Conservation (phyloP, 169 alveolate species). For the Perkinsus marinus region DNA sequence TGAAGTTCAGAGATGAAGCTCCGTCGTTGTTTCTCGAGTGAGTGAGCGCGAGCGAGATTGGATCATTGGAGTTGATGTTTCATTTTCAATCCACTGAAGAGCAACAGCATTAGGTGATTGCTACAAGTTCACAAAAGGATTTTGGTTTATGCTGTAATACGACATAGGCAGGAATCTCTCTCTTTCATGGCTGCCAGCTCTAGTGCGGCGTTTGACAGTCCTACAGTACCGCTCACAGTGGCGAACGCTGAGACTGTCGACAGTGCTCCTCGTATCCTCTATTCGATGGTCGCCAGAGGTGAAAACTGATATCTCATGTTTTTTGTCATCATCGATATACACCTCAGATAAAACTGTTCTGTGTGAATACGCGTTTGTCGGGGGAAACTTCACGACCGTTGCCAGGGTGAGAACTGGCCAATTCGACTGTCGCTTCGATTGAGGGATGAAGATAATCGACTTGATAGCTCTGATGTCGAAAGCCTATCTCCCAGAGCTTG, state of each 20-base stretch:
- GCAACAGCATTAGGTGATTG: too few relatives aligned
- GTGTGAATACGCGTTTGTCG: background rate
- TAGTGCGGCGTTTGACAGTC: background rate
- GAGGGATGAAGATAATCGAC: too few relatives aligned
- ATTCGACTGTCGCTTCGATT: background rate
- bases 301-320: background rate
- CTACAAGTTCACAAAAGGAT: too few relatives aligned
- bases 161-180: too few relatives aligned
- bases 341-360: background rate
- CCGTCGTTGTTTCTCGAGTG: too few relatives aligned
- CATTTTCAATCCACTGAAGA: too few relatives aligned
- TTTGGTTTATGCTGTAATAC: too few relatives aligned
- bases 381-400: background rate
- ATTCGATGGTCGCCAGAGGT: background rate
- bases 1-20: too few relatives aligned
- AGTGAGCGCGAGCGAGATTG: too few relatives aligned
- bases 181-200: background rate
- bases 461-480: too few relatives aligned
- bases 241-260: background rate
- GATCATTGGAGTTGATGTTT: too few relatives aligned
- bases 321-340: background rate
- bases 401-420: background rate
- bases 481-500: too few relatives aligned
- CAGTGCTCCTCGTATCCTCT: background rate
- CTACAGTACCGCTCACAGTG: background rate